phyloP scores from a whole-genome alignment of 345 rosid genomes.

The Barbarea vulgaris region DNA sequence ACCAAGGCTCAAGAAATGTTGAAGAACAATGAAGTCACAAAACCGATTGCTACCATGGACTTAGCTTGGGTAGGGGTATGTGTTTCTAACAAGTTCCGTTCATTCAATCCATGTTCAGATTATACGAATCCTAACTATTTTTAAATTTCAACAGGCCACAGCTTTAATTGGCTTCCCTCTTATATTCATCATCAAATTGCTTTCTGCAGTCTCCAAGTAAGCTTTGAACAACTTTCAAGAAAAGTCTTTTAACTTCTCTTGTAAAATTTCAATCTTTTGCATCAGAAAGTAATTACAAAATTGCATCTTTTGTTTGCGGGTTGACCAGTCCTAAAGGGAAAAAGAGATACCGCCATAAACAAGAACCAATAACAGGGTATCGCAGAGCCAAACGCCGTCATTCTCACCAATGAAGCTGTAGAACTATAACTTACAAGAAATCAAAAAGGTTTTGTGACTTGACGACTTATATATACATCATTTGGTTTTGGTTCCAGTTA shows the following conservation, averaged over 20 bases:
- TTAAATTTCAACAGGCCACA: slow-evolving; percentile 38
- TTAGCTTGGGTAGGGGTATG: slow-evolving; percentile 57
- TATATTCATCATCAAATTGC: slow-evolving; percentile 44
- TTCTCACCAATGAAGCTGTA: slow-evolving; percentile 15
- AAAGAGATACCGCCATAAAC: slow-evolving; percentile 12
- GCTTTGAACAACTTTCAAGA: slow-evolving; percentile 23
- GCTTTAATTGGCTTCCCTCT: slow-evolving; percentile 46
- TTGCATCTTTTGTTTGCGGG: background rate
- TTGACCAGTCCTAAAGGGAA: slow-evolving; percentile 31
- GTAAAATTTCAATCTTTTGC: background rate
- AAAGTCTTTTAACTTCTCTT: background rate
- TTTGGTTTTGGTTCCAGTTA: slow-evolving; percentile 4
- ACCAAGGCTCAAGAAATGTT: slow-evolving; percentile 49
- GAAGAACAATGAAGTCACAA: slow-evolving; percentile 47
- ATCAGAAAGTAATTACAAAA: background rate
- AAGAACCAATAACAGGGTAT: slow-evolving; percentile 20
- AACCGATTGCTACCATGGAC: slow-evolving; percentile 48
- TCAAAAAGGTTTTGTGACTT: slow-evolving; percentile 24
- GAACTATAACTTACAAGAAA: slow-evolving; percentile 11
- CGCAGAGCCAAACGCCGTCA: slow-evolving; percentile 42
- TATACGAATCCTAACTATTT: background rate
- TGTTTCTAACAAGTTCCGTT: background rate
- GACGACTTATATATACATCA: background rate
- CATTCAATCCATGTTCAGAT: background rate
- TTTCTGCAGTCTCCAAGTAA: slow-evolving; percentile 48